Base-by-base conservation (phyloP, 176 grass and related monocot species). In the Puya raimondii region DNA sequence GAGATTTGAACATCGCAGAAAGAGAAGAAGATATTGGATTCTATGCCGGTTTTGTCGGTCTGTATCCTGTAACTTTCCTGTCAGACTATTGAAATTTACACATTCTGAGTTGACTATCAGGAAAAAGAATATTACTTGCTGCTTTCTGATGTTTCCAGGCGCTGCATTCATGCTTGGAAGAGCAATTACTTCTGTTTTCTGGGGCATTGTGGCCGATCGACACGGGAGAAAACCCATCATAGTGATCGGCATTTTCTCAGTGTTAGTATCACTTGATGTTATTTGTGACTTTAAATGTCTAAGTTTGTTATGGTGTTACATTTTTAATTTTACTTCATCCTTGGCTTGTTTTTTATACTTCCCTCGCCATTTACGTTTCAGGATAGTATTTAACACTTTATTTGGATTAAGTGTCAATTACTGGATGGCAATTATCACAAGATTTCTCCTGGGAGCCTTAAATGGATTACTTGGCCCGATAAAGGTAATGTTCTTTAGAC, bases 1-100 rank as follows among this genome's bases (percentile, higher is more conserved):
- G 93, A 82, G 93, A 97, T 23, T 81, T 97, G 79, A 57, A 85
- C 49, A 48, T 97, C 72, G 86, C 93, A 15, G 72, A 97, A 90
- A 81, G 64, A 74, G 91, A 91, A 76, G 93, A 97, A 85, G 93
- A 92, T 77, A 97, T 97, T 26, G 93, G 93, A 69, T 97, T 97
- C 75, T 97, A 97, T 77, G 93, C 89, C 52, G 93, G 93, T 33
- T 97, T 97, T 69, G 88, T 97, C 48, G 93, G 93, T 92, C 79
- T 70, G 78, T 80, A 53, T 70, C 25, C 29, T 22, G 48, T 8
- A 10, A 65, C 70, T 33, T 42, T 0, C 20, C 48, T 9, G 18
- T 48, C 25, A 29, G 59, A 33, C 29, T 2, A 42, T 42, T 42
- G 33, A 42, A 42, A 42, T 42, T 42, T 16, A 20, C 22, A 12